Evolutionary conservation across 2,329 filamentous ascomycete genomes (phyloP).

Genomic region (Pyricularia grisea): DNA sequence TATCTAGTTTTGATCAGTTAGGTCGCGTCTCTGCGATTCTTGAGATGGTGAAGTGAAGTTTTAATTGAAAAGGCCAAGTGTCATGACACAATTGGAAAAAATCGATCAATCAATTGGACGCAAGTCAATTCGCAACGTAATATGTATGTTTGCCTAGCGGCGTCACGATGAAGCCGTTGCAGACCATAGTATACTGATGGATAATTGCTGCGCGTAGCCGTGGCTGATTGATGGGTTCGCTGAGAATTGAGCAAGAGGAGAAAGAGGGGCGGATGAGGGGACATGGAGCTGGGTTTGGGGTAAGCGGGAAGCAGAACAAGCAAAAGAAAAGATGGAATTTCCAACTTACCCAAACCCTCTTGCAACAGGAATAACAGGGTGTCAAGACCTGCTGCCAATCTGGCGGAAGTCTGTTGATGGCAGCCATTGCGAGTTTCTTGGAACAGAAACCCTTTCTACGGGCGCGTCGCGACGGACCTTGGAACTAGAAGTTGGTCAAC

Average conservation of each 20-base stretch:
- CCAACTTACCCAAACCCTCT: conserved; percentile 19
- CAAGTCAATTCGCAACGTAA: not conserved
- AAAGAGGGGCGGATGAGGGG: not conserved
- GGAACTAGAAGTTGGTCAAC: not conserved
- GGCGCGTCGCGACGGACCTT: not conserved
- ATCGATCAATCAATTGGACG: not conserved
- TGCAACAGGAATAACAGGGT: conserved; percentile 24
- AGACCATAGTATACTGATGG: not conserved
- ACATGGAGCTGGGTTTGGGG: not conserved
- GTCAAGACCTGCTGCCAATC: conserved; percentile 10
- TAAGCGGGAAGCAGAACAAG: conserved; percentile 2
- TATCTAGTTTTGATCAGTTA: conserved; percentile 12
- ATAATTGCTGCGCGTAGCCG: not conserved
- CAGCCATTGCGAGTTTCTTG: not conserved
- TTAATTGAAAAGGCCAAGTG: not conserved
- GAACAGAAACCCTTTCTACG: not conserved
- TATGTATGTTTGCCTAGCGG: not conserved
- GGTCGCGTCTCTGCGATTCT: not conserved
- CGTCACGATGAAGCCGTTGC: not conserved
- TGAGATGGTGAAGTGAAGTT: not conserved
- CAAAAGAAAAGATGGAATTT: not conserved
- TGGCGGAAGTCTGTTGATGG: not conserved
- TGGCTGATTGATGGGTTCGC: not conserved
- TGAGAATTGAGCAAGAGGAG: not conserved
- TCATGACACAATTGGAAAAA: not conserved